Evolutionary conservation across 305 asterid genomes (phyloP).

Genomic region (Solanum hybrid): DNA sequence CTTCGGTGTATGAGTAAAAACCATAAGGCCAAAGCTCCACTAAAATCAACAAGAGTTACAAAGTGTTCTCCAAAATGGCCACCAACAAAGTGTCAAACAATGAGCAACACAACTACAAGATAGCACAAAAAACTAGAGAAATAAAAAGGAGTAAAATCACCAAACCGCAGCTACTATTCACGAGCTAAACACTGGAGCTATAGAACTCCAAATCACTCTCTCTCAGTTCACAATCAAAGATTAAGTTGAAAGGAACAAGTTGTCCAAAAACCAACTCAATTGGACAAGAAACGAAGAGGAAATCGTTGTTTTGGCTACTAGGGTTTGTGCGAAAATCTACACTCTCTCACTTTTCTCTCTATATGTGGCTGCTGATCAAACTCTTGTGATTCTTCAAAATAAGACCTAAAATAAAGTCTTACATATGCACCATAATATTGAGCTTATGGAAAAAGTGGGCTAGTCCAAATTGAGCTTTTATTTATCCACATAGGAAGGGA

Average conservation of each 20-base stretch:
- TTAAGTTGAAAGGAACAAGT: background rate
- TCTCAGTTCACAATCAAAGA: background rate
- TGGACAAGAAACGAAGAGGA: background rate
- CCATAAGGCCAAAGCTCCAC: background rate
- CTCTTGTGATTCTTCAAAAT: background rate
- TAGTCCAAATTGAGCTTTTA: no score
- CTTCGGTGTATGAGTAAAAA: background rate
- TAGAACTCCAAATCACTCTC: background rate
- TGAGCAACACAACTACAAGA: background rate
- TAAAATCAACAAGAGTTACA: background rate
- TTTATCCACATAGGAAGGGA: no score
- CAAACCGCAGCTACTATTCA: background rate
- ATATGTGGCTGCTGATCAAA: background rate
- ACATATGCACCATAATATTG: background rate
- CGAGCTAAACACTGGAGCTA: background rate
- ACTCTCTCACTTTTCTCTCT: background rate
- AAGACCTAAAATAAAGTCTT: background rate
- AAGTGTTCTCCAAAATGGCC: background rate
- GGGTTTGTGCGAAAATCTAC: background rate
- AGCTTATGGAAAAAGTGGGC: background rate
- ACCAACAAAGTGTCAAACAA: background rate
- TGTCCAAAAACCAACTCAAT: background rate
- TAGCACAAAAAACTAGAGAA: background rate
- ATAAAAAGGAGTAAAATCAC: background rate
- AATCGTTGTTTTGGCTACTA: background rate